phyloP scores from a whole-genome alignment of 2,329 filamentous ascomycete genomes.

The Ophiostoma novo-ulmi region DNA sequence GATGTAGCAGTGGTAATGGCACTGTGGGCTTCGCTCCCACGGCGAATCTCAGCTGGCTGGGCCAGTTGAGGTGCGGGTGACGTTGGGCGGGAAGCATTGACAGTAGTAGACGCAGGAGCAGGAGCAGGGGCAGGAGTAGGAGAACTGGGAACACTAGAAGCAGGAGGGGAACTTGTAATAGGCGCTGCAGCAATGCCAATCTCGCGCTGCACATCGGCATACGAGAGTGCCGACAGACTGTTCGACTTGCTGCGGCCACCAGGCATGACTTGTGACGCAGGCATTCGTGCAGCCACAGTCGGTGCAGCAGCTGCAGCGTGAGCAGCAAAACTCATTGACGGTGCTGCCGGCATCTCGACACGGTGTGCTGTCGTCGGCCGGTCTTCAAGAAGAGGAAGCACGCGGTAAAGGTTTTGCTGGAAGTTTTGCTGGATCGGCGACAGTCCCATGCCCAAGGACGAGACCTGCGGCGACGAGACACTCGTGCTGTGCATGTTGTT shows the following conservation, averaged over 20 bases:
- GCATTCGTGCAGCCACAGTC: conserved; percentile 22
- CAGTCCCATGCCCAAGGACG: neutral
- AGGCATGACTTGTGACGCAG: conserved; percentile 28
- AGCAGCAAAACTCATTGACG: neutral
- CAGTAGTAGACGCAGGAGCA: neutral
- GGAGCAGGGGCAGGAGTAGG: neutral
- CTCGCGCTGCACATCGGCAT: neutral
- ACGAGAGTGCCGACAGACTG: conserved; percentile 17
- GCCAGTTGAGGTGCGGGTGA: conserved; percentile 37
- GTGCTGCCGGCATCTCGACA: conserved; percentile 31
- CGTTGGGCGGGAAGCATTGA: conserved; percentile 38
- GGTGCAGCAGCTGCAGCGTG: neutral
- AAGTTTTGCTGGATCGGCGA: neutral
- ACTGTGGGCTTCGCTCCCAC: conserved; percentile 29
- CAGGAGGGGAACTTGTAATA: conserved; percentile 28
- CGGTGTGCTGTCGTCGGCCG: conserved; percentile 47
- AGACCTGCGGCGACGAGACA: neutral
- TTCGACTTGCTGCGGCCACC: conserved; percentile 19
- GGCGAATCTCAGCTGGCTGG: neutral
- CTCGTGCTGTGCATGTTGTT: neutral
- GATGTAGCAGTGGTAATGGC: conserved; percentile 46
- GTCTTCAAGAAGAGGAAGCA: conserved; percentile 34
- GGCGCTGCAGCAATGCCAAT: conserved; percentile 23
- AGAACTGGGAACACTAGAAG: neutral
- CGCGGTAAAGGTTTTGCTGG: neutral